Base-by-base conservation (phyloP, 257 asterid species). In the Petrea volubilis region DNA sequence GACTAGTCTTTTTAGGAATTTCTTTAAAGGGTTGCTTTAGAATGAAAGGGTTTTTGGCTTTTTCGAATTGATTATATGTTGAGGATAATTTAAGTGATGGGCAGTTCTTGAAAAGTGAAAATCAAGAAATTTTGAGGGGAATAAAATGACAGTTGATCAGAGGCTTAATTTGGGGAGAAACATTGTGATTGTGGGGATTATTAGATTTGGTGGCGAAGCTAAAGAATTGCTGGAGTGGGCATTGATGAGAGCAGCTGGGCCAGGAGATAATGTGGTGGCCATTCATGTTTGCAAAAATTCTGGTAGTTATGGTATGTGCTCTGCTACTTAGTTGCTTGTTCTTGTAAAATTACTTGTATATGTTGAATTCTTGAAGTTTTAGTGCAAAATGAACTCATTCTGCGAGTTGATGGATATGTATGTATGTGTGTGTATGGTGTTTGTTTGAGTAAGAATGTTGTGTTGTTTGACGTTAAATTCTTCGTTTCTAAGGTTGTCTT, bases 161-260 rank as follows among this genome's bases (percentile, higher is more conserved):
- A 76, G 69, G 60, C 25, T 34, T 40, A 68, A 43, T 68, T 41
- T 41, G 44, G 77, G 74, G 53, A 79, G 85, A 60, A 87, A 77
- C 77, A 79, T 79, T 52, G 85, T 89, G 74, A 17, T 89, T 28
- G 96, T 89, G 41, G 96, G 96, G 12, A 60, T 87, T 57, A 60
- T 87, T 57, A 65, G 81, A 51, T 83, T 87, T 24, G 96, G 87
- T 64, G 81, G 78, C 3, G 83, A 80, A 62, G 71, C 77, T n/a
- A 79, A 60, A 64, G 96, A 87, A 73, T 72, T 90, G 73, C 69
- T 90, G 52, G 87, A 87, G 67, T 87, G 92, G 96, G 90, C 95
- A 50, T 15, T 90, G 77, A 76, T 80, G 60, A 90, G 83, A 78
- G 89, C 83, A 15, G 95, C 94, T 36, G 80, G 81, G 44, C 80